A percentile compares a stretch with the other conserved stretches of the same genome.
Conservation (phyloP, 2,329 filamentous ascomycete species). For the Massarina eburnea region DNA sequence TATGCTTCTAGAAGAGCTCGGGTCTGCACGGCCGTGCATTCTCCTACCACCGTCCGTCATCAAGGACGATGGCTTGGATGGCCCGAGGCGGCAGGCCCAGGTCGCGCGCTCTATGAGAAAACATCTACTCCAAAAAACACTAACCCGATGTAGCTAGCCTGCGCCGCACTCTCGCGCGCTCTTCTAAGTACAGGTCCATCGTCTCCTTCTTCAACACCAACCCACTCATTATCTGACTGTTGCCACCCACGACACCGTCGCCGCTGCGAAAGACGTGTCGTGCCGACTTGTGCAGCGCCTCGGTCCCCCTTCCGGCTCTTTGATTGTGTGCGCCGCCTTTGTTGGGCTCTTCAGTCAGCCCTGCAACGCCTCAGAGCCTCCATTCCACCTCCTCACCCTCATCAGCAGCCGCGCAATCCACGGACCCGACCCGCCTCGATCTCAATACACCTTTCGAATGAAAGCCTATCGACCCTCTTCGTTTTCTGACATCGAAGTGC, state of each 20-base stretch:
- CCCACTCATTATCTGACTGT: background rate
- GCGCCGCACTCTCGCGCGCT: background rate
- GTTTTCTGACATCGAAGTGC: slow-evolving; percentile 21
- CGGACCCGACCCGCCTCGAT: slow-evolving; percentile 13
- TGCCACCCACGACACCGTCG: background rate
- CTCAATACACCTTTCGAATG: slow-evolving; percentile 21
- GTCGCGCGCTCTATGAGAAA: slow-evolving; percentile 4
- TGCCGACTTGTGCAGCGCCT: slow-evolving; percentile 12
- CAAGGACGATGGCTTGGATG: background rate
- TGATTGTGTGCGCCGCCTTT: slow-evolving; percentile 29
- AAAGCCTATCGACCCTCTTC: slow-evolving; percentile 15
- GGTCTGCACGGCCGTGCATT: background rate
- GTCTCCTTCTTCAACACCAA: background rate
- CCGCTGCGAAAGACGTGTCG: background rate
- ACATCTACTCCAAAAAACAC: background rate
- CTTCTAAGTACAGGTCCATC: background rate
- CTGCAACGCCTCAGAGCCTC: slow-evolving; percentile 25
- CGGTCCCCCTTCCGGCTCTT: slow-evolving; percentile 13
- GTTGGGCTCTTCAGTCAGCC: slow-evolving; percentile 22
- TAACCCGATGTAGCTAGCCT: background rate
- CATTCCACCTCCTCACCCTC: slow-evolving; percentile 24
- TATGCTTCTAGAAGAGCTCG: background rate
- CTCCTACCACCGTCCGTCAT: background rate
- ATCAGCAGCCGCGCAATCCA: slow-evolving; percentile 28
- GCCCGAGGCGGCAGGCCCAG: slow-evolving; percentile 5